These are phyloP conservation scores for Corylus heterophylla DNA, from an alignment of 306 rosid species.

Conservation along the genomic window DNA sequence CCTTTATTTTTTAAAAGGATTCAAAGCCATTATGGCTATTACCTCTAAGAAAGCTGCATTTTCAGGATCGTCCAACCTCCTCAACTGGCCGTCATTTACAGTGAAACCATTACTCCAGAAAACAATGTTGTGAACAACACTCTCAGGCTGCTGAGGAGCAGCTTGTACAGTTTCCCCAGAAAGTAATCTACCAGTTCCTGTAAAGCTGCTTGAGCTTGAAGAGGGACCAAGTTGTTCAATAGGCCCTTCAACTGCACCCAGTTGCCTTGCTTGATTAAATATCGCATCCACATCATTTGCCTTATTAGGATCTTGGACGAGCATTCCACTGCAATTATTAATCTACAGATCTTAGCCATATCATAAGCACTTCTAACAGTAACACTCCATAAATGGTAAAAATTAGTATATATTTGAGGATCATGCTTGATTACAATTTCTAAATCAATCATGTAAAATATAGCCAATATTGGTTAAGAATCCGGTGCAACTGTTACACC, in stretches of 20 bases:
- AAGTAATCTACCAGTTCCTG: slow-evolving; percentile 89
- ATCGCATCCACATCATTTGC: slow-evolving; percentile 84
- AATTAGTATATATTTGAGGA: not conserved
- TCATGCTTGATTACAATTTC: not conserved
- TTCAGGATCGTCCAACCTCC: slow-evolving; percentile 96
- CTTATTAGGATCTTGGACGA: slow-evolving; percentile 95
- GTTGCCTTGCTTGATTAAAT: slow-evolving; percentile 83
- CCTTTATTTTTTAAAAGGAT: slow-evolving; percentile 12
- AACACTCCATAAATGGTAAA: not conserved
- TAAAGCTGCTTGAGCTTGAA: slow-evolving; percentile 83
- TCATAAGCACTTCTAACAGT: slow-evolving; percentile 3
- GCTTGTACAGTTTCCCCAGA: slow-evolving; percentile 73
- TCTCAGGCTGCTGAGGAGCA: slow-evolving; percentile 80
- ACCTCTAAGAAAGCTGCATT: slow-evolving; percentile 93
- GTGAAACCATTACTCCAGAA: slow-evolving; percentile 94
- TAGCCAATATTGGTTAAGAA: not conserved
- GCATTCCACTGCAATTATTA: slow-evolving; percentile 85
- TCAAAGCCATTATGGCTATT: slow-evolving; percentile 14
- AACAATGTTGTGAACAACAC: slow-evolving; percentile 78
- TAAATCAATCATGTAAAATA: not conserved
- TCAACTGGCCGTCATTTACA: slow-evolving; percentile 87
- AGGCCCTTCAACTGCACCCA: slow-evolving; percentile 88
- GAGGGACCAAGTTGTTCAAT: slow-evolving; percentile 65
- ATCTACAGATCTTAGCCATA: slow-evolving; percentile 21
- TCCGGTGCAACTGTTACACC: not conserved